Evolutionary conservation across 2,329 filamentous ascomycete genomes (phyloP), one percentile per base, ranked within the genome.

Genomic region (Beauveria brongniartii): DNA sequence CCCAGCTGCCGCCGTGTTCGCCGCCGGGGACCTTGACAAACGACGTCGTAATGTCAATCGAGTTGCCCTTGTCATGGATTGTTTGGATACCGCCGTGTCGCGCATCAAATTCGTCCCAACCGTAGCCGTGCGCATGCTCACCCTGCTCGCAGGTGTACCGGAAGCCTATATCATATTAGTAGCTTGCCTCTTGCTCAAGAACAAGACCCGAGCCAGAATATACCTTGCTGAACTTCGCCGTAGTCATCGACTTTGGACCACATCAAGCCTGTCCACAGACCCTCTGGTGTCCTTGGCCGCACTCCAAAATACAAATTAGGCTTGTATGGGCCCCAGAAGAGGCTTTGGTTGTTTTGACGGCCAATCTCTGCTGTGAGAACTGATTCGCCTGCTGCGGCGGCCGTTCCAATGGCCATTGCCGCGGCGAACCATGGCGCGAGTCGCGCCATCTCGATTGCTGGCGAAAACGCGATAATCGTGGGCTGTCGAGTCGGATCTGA

Each of bases 51-150:
- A 99, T 83, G 75, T 97, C 92, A 66, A 99, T 82, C 61, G 83
- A 84, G 75, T 99, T 99, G 54, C 84, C 88, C 59, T 87, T 86
- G 73, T 99, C 94, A 70, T 95, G 91, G 63, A 99, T 93, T 0
- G 89, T 90, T 75, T 99, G 91, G 24, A 90, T 81, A 61, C 94
- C 94, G 64, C 94, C 94, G 61, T 82, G 88, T 62, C 94, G 83
- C 24, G 92, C 87, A 74, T 99, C 94, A 73, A 95, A 99, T 72
- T 96, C 91, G 69, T 97, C 92, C 94, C 94, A 99, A 64, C 94
- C 94, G 73, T 99, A 99, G 61, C 93, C 93, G 53, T 86, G 89
- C 82, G 99, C 96, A 65, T 89, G 89, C 72, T 95, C 91, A 72
- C 94, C 85, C 73, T 99, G 94, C 74, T 97, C 94, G 76, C 94